Evolutionary conservation across 768 basidiomycete genomes (phyloP).

Genomic region (Hydnomerulius pinastri): DNA sequence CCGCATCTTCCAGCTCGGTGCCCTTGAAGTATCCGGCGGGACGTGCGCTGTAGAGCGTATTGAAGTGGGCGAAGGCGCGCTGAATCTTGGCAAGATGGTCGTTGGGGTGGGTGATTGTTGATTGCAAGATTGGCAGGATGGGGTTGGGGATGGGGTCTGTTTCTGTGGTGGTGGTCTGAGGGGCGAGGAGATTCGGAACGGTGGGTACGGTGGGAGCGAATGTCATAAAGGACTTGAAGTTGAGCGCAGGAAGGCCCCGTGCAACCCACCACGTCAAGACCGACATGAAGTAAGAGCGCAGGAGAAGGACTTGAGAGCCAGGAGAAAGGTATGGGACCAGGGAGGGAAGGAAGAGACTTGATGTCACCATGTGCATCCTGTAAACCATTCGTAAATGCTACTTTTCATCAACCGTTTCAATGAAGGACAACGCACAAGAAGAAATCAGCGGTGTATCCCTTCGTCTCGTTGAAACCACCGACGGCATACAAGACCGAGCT

Average conservation of each 20-base stretch:
- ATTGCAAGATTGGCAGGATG: conserved; percentile 43
- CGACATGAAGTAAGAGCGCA: conserved; percentile 30
- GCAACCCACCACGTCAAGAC: conserved; percentile 31
- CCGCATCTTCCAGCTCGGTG: conserved; percentile 33
- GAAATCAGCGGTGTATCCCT: conserved; percentile 46
- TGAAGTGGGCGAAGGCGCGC: conserved; percentile 35
- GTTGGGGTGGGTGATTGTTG: conserved; percentile 34
- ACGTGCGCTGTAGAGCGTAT: conserved; percentile 30
- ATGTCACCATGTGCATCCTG: conserved; percentile 33
- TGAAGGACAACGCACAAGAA: conserved; percentile 43
- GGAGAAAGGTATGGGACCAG: conserved; percentile 17
- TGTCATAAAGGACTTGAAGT: conserved; percentile 34
- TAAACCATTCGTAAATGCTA: background rate
- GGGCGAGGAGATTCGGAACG: background rate
- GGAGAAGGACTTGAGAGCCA: conserved; percentile 22
- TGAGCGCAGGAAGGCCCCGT: conserved; percentile 30
- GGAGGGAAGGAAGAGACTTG: conserved; percentile 31
- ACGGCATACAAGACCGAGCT: conserved; percentile 56
- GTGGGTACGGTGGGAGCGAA: conserved; percentile 23
- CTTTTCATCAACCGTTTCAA: background rate
- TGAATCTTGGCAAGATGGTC: conserved; percentile 38
- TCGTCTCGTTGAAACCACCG: conserved; percentile 55
- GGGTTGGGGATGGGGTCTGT: conserved; percentile 33
- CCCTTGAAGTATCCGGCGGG: conserved; percentile 27
- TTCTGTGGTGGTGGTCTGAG: conserved; percentile 8